phyloP scores from a whole-genome alignment of 108 stramenopile genomes.

The Nannochloropsis oceanica region DNA sequence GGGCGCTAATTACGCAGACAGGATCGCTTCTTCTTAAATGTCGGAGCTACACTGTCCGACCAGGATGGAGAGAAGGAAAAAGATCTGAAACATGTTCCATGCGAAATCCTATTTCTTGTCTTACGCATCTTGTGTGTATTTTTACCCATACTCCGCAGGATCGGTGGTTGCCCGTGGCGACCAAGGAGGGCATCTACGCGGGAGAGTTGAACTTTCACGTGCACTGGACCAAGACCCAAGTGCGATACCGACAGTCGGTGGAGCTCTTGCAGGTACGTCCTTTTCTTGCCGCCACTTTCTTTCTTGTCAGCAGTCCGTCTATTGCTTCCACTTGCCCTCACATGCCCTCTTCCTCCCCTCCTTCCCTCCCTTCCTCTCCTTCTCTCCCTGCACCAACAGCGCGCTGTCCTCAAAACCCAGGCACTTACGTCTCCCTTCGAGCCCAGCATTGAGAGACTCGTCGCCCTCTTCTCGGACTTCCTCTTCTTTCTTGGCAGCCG shows the following conservation, averaged over 20 bases:
- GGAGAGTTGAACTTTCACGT: neutral
- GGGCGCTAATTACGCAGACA: too few relatives aligned
- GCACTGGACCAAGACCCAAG: neutral
- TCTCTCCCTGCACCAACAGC: neutral
- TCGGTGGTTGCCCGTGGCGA: neutral
- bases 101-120: too few relatives aligned
- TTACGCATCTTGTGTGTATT: too few relatives aligned
- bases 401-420: neutral
- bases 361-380: neutral
- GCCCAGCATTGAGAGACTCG: neutral
- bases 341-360: neutral
- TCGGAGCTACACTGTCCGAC: too few relatives aligned
- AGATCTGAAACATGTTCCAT: too few relatives aligned
- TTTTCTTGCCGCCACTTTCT: too few relatives aligned
- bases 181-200: neutral
- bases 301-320: neutral
- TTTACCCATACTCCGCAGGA: neutral
- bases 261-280: neutral
- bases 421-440: neutral
- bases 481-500: neutral
- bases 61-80: too few relatives aligned
- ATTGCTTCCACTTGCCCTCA: neutral
- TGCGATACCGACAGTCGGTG: neutral
- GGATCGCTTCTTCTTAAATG: too few relatives aligned
- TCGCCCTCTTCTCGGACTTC: neutral